phyloP scores from a whole-genome alignment of 371 early-diverging fungal genomes.

The Apophysomyces ossiformis region DNA sequence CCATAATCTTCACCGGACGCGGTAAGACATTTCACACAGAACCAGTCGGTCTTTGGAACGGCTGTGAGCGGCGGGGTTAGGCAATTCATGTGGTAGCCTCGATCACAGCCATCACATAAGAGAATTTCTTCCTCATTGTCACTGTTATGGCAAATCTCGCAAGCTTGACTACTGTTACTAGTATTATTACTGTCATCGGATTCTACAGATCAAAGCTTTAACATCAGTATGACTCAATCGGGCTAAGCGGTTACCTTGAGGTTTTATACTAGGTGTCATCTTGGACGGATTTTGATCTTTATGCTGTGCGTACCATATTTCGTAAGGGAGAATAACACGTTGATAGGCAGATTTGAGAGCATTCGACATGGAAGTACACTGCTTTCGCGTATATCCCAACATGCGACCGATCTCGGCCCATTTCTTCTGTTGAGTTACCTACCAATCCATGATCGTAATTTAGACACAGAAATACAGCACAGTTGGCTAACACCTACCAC shows the following conservation, averaged over 20 bases:
- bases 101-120: constrained; percentile 89
- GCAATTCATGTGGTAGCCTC: constrained; percentile 84
- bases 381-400: constrained; percentile 76
- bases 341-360: constrained; percentile 79
- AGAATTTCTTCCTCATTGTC: constrained; percentile 71
- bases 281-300: constrained; percentile 22
- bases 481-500: constrained; percentile 50
- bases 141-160: constrained; percentile 63
- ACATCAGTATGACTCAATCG: too few species aligned
- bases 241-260: too few species aligned
- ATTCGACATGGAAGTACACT: constrained; percentile 86
- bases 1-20: constrained; percentile 88
- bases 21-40: constrained; percentile 83
- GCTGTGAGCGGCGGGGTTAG: constrained; percentile 69
- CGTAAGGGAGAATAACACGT: constrained; percentile 86
- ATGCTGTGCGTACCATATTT: constrained; percentile 70
- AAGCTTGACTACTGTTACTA: constrained; percentile 44
- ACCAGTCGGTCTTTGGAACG: constrained; percentile 84
- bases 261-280: too few species aligned
- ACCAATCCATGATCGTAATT: constrained; percentile 7
- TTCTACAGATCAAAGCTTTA: background rate
- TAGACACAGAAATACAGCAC: constrained; percentile 6
- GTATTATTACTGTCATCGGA: background rate
- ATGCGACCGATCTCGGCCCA: constrained; percentile 91
- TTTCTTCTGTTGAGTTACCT: constrained; percentile 81